Percentiles rank a stretch among this genome's conserved stretches.
phyloP scores from a whole-genome alignment of 2,329 filamentous ascomycete species.

The Neurospora sp. region DNA sequence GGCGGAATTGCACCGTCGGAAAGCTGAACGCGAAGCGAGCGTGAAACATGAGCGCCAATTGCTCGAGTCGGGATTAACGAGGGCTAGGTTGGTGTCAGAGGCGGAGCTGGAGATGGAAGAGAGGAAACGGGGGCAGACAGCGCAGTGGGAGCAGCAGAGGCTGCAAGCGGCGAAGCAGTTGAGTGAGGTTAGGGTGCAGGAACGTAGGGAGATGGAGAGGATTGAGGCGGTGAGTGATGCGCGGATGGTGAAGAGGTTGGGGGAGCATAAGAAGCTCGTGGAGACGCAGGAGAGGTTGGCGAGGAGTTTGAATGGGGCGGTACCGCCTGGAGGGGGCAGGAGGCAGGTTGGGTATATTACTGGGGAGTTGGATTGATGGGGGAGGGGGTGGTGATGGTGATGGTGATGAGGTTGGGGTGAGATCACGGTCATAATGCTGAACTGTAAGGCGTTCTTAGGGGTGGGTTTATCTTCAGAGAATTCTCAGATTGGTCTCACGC shows the following conservation, averaged over 20 bases:
- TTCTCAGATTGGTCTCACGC: too few relatives aligned
- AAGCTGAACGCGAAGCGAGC: constrained; percentile 25
- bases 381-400: too few relatives aligned
- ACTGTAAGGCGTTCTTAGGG: too few relatives aligned
- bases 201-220: constrained; percentile 40
- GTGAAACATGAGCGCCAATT: constrained; percentile 38
- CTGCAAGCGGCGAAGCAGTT: constrained; percentile 40
- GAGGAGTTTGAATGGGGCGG: constrained; percentile 22
- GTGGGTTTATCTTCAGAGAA: too few relatives aligned
- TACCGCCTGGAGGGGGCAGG: constrained; percentile 18
- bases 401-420: too few relatives aligned
- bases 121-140: constrained; percentile 30
- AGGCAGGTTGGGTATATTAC: constrained; percentile 48
- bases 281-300: constrained; percentile 32
- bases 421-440: too few relatives aligned
- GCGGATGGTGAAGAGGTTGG: constrained; percentile 34
- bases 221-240: constrained; percentile 37
- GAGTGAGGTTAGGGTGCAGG: constrained; percentile 36
- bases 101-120: constrained; percentile 37
- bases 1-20: constrained; percentile 25
- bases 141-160: constrained; percentile 41
- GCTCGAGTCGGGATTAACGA: constrained; percentile 34
- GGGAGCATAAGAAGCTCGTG: constrained; percentile 41
- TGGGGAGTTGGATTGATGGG: constrained; percentile 35
- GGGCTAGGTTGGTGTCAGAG: constrained; percentile 34